A percentile compares a stretch with the other conserved stretches of the same genome.
Conservation (phyloP, 192 early-diverging fungal genomes). For the Borealophlyctis nickersoniae region DNA sequence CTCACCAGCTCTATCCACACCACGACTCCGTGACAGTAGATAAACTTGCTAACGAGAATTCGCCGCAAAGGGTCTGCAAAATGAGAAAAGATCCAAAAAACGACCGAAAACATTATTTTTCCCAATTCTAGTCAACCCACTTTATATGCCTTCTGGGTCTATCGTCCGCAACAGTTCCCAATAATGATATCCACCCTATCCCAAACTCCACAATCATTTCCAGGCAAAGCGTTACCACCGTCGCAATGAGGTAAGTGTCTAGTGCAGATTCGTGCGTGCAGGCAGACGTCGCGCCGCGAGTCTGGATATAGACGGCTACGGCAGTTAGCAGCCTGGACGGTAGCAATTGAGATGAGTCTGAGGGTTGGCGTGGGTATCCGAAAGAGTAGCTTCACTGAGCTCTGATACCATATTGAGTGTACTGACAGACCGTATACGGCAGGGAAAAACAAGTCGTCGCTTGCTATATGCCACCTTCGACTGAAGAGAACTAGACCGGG, state of each 20-base stretch:
- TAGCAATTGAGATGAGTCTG: neutral
- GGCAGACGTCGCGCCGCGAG: neutral
- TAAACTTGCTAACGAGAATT: conserved; percentile 20
- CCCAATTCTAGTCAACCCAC: conserved; percentile 17
- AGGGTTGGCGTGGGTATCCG: neutral
- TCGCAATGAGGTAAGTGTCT: conserved; percentile 12
- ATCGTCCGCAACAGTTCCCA: conserved; percentile 35
- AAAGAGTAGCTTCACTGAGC: neutral
- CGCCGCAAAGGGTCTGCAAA: neutral
- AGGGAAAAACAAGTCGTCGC: conserved; percentile 30
- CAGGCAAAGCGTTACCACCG: conserved; percentile 5
- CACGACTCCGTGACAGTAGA: conserved; percentile 22
- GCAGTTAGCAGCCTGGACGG: conserved; percentile 15
- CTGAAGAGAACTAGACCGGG: conserved; percentile 24
- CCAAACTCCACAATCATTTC: conserved; percentile 22
- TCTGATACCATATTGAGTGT: conserved; percentile 16
- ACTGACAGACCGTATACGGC: conserved; percentile 16
- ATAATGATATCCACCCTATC: conserved; percentile 25
- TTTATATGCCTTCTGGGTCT: conserved; percentile 23
- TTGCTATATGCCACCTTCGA: conserved; percentile 24
- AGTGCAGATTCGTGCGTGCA: conserved; percentile 15
- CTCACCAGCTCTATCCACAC: conserved; percentile 19
- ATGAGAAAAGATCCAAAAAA: neutral
- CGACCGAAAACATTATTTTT: conserved; percentile 1
- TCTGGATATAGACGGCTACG: conserved; percentile 14